Evolutionary conservation across 768 basidiomycete species (phyloP), one percentile per base, ranked within the genome.

Genomic region (Multifurca ochricompacta): DNA sequence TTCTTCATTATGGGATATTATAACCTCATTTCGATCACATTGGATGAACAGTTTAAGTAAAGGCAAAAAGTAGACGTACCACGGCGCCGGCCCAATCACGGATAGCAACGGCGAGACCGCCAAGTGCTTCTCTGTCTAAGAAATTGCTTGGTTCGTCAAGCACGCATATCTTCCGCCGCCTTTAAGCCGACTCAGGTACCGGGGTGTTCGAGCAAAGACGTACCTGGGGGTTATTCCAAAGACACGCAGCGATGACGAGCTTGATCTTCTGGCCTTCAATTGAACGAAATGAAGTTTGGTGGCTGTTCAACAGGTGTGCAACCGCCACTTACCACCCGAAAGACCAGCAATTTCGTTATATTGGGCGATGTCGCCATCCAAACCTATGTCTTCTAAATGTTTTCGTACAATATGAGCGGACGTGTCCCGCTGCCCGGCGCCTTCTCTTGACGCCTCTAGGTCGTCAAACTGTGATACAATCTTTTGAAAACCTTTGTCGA

Each of bases 291-390:
- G 28, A 49, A 41, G 34, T 39, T 32, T 53, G 48, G 28, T 14
- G 36, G 27, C 6, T 41, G n/a, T 47, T 21, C 50, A 42, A 25
- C 25, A 42, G 23, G 30, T n/a, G 36, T 8, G 19, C 16, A 28
- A 39, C 16, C 7, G 3, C 36, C 16, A 59, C 73, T 61, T 66
- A 83, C 93, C 94, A 70, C 95, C 95, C 16, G 91, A 94, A 41
- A 97, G 73, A 35, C 95, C 94, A 32, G 82, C 80, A 65, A 97
- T 93, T 72, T 98, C 94, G 65, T 96, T 95, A 72, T 98, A 97
- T 70, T 96, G 91, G 10, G 94, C 94, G 56, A 97, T 97, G 72
- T 97, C 91, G 39, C 94, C 94, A 71, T 97, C 91, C 35, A 98
- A 77, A 32, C 94, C 95, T 61, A 98, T 91, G 62, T 93, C 93